phyloP scores from a whole-genome alignment of 495 filamentous ascomycete genomes.

The Penicillium steckii region DNA sequence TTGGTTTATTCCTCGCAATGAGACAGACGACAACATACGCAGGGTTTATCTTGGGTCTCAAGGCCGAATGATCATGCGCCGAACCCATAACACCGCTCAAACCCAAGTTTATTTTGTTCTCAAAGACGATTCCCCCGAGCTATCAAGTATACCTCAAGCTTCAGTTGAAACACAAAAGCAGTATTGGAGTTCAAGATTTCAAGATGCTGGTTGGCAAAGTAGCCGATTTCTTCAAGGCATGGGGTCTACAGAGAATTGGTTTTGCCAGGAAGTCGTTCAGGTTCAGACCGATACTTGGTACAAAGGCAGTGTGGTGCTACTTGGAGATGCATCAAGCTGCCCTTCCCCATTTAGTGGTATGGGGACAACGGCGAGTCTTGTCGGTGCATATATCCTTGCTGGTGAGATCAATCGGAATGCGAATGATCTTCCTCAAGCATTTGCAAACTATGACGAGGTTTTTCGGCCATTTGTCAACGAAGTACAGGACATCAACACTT shows the following conservation, averaged over 20 bases:
- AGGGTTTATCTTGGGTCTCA: conserved; percentile 17
- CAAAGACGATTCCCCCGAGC: conserved; percentile 13
- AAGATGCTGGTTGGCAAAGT: conserved; percentile 44
- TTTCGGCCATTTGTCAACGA: conserved; percentile 31
- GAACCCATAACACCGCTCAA: conserved; percentile 20
- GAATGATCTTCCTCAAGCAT: conserved; percentile 21
- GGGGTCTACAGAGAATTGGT: conserved; percentile 46
- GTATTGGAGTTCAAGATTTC: conserved; percentile 30
- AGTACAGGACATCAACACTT: conserved; percentile 25
- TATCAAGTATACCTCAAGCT: conserved; percentile 13
- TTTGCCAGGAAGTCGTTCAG: conserved; percentile 39
- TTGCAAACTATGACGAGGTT: conserved; percentile 25
- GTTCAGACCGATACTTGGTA: conserved; percentile 45
- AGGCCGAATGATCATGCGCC: conserved; percentile 24
- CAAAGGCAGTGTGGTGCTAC: conserved; percentile 46
- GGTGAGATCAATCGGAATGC: conserved; percentile 42
- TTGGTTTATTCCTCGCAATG: conserved; percentile 39
- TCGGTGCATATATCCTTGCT: conserved; percentile 54
- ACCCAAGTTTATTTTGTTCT: conserved; percentile 26
- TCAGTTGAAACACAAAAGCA: conserved; percentile 25
- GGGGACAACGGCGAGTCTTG: conserved; percentile 45
- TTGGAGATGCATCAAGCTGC: conserved; percentile 58
- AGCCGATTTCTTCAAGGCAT: conserved; percentile 42
- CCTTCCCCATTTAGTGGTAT: conserved; percentile 48
- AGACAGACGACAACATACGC: conserved; percentile 28